Evolutionary conservation across 441 rosid species (phyloP).

Genomic region (Aquilaria agallochum): DNA sequence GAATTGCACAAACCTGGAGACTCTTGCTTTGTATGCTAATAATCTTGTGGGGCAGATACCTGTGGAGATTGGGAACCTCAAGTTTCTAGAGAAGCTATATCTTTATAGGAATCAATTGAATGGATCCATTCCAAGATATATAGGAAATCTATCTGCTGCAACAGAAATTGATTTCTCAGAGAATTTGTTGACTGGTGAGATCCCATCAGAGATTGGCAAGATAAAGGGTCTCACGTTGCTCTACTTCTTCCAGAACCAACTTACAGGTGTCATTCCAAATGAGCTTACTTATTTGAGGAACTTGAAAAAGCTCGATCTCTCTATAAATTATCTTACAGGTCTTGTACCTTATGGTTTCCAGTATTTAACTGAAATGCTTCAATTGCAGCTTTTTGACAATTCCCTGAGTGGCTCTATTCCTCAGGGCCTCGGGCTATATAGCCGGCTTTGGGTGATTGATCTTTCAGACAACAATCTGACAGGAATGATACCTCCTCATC

Average conservation of each 20-base stretch:
- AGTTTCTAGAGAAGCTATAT: slow-evolving; percentile 67
- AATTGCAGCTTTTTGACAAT: slow-evolving; percentile 85
- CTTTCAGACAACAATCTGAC: slow-evolving; percentile 71
- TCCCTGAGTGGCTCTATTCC: slow-evolving; percentile 72
- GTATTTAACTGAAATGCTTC: slow-evolving; percentile 56
- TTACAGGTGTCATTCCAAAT: slow-evolving; percentile 74
- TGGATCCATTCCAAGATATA: slow-evolving; percentile 80
- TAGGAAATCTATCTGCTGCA: slow-evolving; percentile 71
- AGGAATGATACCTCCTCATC: slow-evolving; percentile 77
- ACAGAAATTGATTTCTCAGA: slow-evolving; percentile 89
- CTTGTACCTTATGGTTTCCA: slow-evolving; percentile 78
- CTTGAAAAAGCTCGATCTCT: slow-evolving; percentile 81
- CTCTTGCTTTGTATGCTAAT: slow-evolving; percentile 73
- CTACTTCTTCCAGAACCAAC: slow-evolving; percentile 82
- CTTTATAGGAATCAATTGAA: slow-evolving; percentile 80
- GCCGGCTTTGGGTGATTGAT: slow-evolving; percentile 87
- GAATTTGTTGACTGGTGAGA: slow-evolving; percentile 65
- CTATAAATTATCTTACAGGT: slow-evolving; percentile 75
- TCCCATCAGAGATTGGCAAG: slow-evolving; percentile 69
- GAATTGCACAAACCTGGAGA: slow-evolving; percentile 63
- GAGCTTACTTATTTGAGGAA: slow-evolving; percentile 70
- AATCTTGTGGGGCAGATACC: slow-evolving; percentile 68
- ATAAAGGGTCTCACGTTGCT: slow-evolving; percentile 59
- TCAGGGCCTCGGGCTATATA: slow-evolving; percentile 63
- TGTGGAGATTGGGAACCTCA: slow-evolving; percentile 69